A percentile compares a stretch with the other conserved stretches of the same genome.
Conservation (phyloP, 371 early-diverging fungal genomes). For the Saksenaea vasiformis region DNA sequence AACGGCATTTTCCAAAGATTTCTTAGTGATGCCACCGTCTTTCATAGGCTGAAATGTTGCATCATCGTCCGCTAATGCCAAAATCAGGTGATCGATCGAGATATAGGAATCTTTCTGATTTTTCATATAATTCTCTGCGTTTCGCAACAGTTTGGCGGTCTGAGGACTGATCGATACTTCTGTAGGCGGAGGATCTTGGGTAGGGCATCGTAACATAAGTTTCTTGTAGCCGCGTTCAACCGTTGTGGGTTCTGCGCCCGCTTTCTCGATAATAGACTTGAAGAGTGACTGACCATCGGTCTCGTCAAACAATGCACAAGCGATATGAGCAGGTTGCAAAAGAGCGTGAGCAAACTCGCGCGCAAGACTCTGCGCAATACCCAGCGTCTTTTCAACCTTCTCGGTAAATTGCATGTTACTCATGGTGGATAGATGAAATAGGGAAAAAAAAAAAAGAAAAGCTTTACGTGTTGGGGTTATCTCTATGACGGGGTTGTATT, state of each 20-base stretch:
- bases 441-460: not conserved
- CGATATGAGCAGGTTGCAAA: conserved; percentile 81
- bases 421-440: conserved; percentile 28
- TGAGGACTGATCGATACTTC: conserved; percentile 68
- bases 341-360: conserved; percentile 78
- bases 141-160: conserved; percentile 63
- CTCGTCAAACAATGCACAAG: conserved; percentile 79
- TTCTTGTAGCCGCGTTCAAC: conserved; percentile 82
- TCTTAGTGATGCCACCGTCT: conserved; percentile 72
- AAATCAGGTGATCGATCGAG: conserved; percentile 86
- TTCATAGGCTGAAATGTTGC: conserved; percentile 63
- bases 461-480: not conserved
- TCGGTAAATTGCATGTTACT: conserved; percentile 86
- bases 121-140: conserved; percentile 77
- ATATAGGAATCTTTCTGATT: conserved; percentile 86
- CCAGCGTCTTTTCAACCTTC: conserved; percentile 73
- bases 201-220: conserved; percentile 74
- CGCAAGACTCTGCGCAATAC: conserved; percentile 72
- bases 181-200: conserved; percentile 87
- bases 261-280: conserved; percentile 74
- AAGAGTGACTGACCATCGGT: conserved; percentile 61
- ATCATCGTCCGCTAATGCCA: conserved; percentile 75
- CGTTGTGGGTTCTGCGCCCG: conserved; percentile 76
- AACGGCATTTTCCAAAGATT: conserved; percentile 77
- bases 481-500: not conserved